Percentiles rank a stretch among this genome's conserved stretches.
These are phyloP conservation scores for Trypanosoma caninum DNA, from an alignment of 208 protist genomes.

Conservation along the genomic window DNA sequence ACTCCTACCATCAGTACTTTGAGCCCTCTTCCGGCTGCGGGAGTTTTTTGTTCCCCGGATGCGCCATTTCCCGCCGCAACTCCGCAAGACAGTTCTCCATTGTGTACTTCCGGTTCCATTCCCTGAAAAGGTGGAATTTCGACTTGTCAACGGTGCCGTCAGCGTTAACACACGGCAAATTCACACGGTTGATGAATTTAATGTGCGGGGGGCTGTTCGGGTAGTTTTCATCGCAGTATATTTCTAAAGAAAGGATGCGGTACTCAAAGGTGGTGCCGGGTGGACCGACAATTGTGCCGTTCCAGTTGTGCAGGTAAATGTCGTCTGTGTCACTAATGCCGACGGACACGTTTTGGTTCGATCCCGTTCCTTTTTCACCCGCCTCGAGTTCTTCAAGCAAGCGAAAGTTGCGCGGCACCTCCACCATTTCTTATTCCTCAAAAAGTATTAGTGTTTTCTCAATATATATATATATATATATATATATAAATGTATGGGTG, in stretches of 20 bases:
- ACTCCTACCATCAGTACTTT: constrained; percentile 19
- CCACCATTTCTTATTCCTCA: too few species aligned
- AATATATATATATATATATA: constrained; percentile 5
- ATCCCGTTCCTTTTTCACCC: constrained; percentile 87
- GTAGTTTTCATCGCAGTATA: constrained; percentile 90
- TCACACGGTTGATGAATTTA: constrained; percentile 80
- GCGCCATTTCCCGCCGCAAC: constrained; percentile 82
- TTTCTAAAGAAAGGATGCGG: constrained; percentile 84
- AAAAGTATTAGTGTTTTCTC: background rate
- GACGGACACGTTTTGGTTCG: constrained; percentile 87
- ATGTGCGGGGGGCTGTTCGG: constrained; percentile 83
- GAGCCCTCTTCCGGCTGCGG: constrained; percentile 83
- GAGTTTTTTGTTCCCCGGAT: constrained; percentile 79
- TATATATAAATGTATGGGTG: too few species aligned
- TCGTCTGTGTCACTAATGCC: constrained; percentile 85
- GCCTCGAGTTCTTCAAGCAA: constrained; percentile 88
- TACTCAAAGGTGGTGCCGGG: constrained; percentile 88
- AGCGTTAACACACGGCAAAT: constrained; percentile 78
- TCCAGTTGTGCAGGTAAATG: constrained; percentile 91
- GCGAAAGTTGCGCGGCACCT: constrained; percentile 91
- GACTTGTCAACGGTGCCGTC: constrained; percentile 72
- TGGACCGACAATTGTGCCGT: constrained; percentile 89
- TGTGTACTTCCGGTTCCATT: constrained; percentile 75
- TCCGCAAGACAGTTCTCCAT: constrained; percentile 89
- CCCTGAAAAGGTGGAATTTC: constrained; percentile 74